Percentiles rank a stretch among this genome's conserved stretches.
Conservation (phyloP, 352 stramenopile genomes). For the Paralagenidium karlingii region DNA sequence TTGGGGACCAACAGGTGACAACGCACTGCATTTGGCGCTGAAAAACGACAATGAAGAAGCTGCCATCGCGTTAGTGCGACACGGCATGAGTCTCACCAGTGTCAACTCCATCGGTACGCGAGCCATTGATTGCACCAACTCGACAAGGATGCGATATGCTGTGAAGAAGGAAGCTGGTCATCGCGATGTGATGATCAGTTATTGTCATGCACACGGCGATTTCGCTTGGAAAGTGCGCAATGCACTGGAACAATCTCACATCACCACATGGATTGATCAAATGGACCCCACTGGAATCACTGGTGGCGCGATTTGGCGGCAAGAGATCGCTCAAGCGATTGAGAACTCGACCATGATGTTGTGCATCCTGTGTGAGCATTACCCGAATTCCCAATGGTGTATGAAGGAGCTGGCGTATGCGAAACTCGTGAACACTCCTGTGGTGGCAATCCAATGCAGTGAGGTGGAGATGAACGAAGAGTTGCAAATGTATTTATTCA, state of each 20-base stretch:
- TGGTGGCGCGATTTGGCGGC: conserved; percentile 56
- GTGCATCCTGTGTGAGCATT: conserved; percentile 58
- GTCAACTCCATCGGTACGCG: conserved; percentile 47
- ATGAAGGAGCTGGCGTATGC: conserved; percentile 82
- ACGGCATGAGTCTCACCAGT: conserved; percentile 52
- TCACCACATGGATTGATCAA: conserved; percentile 74
- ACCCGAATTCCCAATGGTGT: conserved; percentile 69
- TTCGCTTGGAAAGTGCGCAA: conserved; percentile 51
- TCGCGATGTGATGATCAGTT: conserved; percentile 76
- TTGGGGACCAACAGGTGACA: conserved; percentile 25
- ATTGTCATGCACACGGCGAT: conserved; percentile 54
- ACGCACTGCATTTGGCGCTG: conserved; percentile 58
- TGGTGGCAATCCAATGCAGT: conserved; percentile 76
- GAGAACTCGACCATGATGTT: conserved; percentile 60
- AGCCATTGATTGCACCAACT: conserved; percentile 69
- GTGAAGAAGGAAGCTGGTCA: conserved; percentile 61
- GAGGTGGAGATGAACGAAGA: conserved; percentile 75
- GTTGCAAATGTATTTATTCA: conserved; percentile 77
- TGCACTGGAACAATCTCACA: conserved; percentile 35
- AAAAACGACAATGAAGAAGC: conserved; percentile 57
- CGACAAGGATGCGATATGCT: conserved; percentile 58
- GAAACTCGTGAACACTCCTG: conserved; percentile 72
- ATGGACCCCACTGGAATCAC: conserved; percentile 70
- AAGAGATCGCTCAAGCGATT: conserved; percentile 70
- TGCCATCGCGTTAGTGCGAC: conserved; percentile 52